A percentile compares a stretch with the other conserved stretches of the same genome.
Evolutionary conservation across 140 eudicot genomes (phyloP).

Genomic region (Stevia rebaudiana): DNA sequence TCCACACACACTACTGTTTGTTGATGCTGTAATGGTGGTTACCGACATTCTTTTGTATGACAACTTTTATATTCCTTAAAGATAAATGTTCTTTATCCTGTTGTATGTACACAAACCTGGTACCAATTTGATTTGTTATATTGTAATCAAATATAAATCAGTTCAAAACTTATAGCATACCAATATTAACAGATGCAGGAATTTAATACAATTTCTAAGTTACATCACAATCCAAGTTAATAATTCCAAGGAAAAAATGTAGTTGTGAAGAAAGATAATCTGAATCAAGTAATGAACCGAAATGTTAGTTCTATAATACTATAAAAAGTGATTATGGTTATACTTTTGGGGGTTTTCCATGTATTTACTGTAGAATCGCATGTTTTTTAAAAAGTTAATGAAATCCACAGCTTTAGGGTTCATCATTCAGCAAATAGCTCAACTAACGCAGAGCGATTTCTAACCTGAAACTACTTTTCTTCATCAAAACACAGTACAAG

Average conservation of each 20-base stretch:
- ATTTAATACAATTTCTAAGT: neutral
- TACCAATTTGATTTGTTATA: neutral
- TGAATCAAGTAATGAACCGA: neutral
- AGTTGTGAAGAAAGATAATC: neutral
- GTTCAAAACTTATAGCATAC: neutral
- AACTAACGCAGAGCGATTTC: conserved; percentile 7
- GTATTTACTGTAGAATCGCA: neutral
- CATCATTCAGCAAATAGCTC: neutral
- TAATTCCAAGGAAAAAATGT: neutral
- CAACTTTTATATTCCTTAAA: neutral
- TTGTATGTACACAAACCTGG: conserved; percentile 8
- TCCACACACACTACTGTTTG: conserved; percentile 39
- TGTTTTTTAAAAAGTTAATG: neutral
- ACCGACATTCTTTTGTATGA: conserved; percentile 37
- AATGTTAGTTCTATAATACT: neutral
- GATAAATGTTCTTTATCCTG: neutral
- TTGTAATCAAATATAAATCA: neutral
- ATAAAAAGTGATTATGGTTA: neutral
- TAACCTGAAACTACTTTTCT: neutral
- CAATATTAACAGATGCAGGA: neutral
- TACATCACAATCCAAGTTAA: neutral
- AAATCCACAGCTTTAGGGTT: conserved; percentile 1
- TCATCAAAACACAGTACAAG: neutral
- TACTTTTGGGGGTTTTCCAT: neutral
- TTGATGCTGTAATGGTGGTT: conserved; percentile 49